phyloP scores from a whole-genome alignment of 352 stramenopile species.

The Globisporangium nagaii region DNA sequence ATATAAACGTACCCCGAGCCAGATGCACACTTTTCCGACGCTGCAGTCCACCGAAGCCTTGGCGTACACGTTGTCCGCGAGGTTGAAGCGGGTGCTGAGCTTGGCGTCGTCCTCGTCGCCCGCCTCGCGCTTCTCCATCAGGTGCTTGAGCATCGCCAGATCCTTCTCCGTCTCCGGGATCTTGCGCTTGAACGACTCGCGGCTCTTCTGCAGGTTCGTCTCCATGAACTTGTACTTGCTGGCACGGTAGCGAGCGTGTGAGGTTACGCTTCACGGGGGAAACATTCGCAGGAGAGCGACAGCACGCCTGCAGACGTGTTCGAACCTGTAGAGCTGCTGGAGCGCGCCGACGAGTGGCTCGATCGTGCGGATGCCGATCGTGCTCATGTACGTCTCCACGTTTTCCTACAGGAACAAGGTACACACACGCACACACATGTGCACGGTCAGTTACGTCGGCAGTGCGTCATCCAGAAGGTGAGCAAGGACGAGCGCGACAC shows the following conservation, averaged over 20 bases:
- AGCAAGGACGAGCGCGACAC: no score
- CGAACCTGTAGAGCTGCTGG: constrained; percentile 76
- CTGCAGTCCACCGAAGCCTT: constrained; percentile 90
- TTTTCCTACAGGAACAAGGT: no score
- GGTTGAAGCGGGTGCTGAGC: constrained; percentile 90
- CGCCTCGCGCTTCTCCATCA: constrained; percentile 59
- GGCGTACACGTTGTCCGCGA: constrained; percentile 94
- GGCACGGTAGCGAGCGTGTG: no score
- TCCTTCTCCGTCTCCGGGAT: constrained; percentile 91
- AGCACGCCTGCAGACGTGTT: no score
- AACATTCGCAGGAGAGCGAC: no score
- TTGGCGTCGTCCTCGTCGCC: constrained; percentile 72
- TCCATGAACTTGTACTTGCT: constrained; percentile 92
- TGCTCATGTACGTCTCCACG: constrained; percentile 66
- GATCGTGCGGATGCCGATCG: constrained; percentile 48
- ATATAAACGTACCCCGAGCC: constrained; percentile 79
- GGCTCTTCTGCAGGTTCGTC: constrained; percentile 79
- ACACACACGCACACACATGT: no score
- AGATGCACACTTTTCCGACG: constrained; percentile 94
- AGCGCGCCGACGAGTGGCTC: constrained; percentile 74
- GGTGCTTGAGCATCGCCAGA: constrained; percentile 39
- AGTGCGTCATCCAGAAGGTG: no score
- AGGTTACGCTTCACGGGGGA: no score
- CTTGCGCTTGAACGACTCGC: constrained; percentile 86
- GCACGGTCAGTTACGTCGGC: no score